Evolutionary conservation across 371 early-diverging fungal genomes (phyloP), one percentile per base, ranked within the genome.

Genomic region (Vairimorpha ceranae): DNA sequence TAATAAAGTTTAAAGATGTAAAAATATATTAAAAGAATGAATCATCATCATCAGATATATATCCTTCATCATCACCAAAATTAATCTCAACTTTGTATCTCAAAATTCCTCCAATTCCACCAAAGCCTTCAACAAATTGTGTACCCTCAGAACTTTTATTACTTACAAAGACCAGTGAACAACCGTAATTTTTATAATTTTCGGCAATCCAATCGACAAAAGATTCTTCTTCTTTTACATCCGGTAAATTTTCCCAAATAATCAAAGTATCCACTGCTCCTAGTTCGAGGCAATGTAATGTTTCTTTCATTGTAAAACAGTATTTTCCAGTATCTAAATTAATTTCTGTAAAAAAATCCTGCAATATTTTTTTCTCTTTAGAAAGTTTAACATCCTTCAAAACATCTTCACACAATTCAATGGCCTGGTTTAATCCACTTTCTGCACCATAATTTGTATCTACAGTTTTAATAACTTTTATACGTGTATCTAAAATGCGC

Each of bases 361-460:
- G 87, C 72, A 99, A 90, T 66, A 95, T 86, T 81, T 93, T 92
- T 88, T 96, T 95, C 86, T 98, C 99, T 86, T 94, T 94, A 56
- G 94, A 89, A 74, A 95, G 92, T 86, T 95, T 97, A 77, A 95
- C 93, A 79, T 95, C 93, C 76, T 90, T 87, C 23, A 97, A 87
- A 21, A 90, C 87, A 80, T 95, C 97, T 64, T 89, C 89, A 64
- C 90, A 88, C 65, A 97, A 86, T 72, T 93, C 93, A 76, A 98
- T 97, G 35, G 99, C 99, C 85, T 95, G 92, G 82, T 97, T 95
- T 85, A 98, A 93, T 7, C 99, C 99, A 85, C 95, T 94, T 79
- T 95, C 95, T 63, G 96, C 97, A 78, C 99, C 98, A 81, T 98
- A 97, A 45, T 92, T 92, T 7, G 95, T 95, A 84, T 97, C 98